Base-by-base conservation (phyloP, 495 filamentous ascomycete genomes). In the Pyrenula massariospora region DNA sequence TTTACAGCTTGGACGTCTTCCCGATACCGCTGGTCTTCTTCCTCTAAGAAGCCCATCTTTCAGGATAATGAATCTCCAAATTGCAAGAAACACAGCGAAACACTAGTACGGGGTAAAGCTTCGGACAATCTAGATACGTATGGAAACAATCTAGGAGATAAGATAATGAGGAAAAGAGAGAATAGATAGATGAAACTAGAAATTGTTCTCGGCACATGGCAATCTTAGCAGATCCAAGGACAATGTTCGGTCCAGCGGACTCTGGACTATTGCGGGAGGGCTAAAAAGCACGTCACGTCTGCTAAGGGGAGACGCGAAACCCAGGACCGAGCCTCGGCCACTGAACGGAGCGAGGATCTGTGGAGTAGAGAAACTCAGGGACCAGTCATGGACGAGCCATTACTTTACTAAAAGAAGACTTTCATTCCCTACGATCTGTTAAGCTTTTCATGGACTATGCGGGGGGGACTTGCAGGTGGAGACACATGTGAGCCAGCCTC, bases 1-100 rank as follows among this genome's bases (percentile, higher is more conserved):
- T 96, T 86, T 56, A 97, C 86, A 57, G 84, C 84, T 62, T 84
- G 79, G 57, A 96, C 88, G 63, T 98, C 93, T 49, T 82, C 79
- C 64, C 78, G 72, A 72, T 84, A 97, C 56, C 82, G 70, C 63
- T 86, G 77, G 64, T 97, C 88, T 72, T 97, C 93, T 56, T 77
- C 73, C 59, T 87, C 81, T 61, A 87, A 71, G 23, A 67, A 68
- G 68, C 73, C 71, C 74, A 79, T 79, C 54, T 59, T 61, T 22
- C n/a, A n/a, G n/a, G n/a, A n/a, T 23, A 58, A 50, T 69, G 66
- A 56, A n/a, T n/a, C n/a, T n/a, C n/a, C n/a, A n/a, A n/a, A n/a
- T n/a, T n/a, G n/a, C n/a, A n/a, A n/a, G n/a, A n/a, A n/a, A n/a
- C n/a, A n/a, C n/a, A n/a, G n/a, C n/a, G n/a, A n/a, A n/a, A n/a